Conservation (phyloP, 768 basidiomycete genomes). For the Suillus tomentosus region DNA sequence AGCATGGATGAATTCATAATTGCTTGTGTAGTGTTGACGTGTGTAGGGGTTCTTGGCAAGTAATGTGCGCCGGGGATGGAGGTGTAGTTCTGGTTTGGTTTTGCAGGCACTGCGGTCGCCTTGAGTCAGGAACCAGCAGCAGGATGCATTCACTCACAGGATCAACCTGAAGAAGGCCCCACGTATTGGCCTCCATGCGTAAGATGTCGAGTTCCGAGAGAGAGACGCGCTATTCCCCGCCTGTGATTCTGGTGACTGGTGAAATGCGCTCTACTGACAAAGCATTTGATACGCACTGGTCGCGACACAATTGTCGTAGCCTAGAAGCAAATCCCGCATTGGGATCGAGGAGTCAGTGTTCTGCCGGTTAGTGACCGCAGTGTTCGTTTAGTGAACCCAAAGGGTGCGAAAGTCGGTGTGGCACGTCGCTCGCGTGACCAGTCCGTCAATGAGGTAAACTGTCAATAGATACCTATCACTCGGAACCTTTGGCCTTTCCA, state of each 20-base stretch:
- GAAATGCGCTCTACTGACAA: background rate
- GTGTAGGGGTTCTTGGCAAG: constrained; percentile 79
- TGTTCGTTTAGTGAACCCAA: no score
- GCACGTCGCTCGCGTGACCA: no score
- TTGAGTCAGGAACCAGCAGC: background rate
- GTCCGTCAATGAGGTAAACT: no score
- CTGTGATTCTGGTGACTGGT: constrained; percentile 42
- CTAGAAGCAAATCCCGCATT: constrained; percentile 70
- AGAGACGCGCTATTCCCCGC: constrained; percentile 28
- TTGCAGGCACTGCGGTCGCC: constrained; percentile 59
- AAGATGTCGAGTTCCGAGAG: constrained; percentile 61
- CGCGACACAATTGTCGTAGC: constrained; percentile 50
- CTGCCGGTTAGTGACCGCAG: no score
- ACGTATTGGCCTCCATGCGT: constrained; percentile 77
- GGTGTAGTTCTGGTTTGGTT: constrained; percentile 49
- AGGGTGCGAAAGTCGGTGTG: no score
- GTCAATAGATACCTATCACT: no score
- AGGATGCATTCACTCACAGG: constrained; percentile 51
- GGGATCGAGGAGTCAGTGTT: constrained; percentile 52
- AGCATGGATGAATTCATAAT: constrained; percentile 68
- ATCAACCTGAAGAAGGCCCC: constrained; percentile 77
- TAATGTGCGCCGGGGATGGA: constrained; percentile 50
- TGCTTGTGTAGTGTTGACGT: constrained; percentile 69
- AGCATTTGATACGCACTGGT: constrained; percentile 49
- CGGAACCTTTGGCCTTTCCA: no score